These are phyloP conservation scores for Filosporella fistucella DNA, from an alignment of 495 filamentous ascomycete genomes.

Conservation along the genomic window DNA sequence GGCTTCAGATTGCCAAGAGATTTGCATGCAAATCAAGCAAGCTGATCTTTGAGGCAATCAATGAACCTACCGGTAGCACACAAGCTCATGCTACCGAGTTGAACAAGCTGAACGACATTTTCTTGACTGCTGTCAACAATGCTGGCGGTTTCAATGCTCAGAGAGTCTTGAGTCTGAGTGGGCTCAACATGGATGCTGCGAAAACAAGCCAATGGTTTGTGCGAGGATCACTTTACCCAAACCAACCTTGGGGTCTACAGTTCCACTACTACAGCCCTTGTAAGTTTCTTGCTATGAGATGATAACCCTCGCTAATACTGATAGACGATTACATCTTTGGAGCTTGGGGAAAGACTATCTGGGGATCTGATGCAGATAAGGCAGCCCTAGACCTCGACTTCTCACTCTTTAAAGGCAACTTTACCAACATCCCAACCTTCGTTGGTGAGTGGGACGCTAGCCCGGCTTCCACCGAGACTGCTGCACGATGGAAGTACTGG, in stretches of 20 bases:
- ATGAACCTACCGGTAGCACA: conserved; percentile 51
- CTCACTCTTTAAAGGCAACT: conserved; percentile 43
- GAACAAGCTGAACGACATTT: conserved; percentile 54
- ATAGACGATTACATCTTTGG: conserved; percentile 28
- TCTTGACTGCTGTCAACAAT: conserved; percentile 48
- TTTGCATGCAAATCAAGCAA: conserved; percentile 49
- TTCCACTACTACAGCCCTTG: conserved; percentile 62
- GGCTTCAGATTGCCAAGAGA: conserved; percentile 54
- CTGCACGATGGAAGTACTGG: conserved; percentile 53
- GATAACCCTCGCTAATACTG: too few relatives aligned
- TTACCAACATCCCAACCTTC: conserved; percentile 48
- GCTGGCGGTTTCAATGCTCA: conserved; percentile 52
- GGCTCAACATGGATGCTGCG: conserved; percentile 42
- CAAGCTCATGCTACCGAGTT: conserved; percentile 43
- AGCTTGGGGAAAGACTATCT: conserved; percentile 49
- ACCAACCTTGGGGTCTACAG: conserved; percentile 55
- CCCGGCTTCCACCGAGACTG: conserved; percentile 42
- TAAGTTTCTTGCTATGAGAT: too few relatives aligned
- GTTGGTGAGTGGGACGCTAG: conserved; percentile 57
- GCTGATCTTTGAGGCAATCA: conserved; percentile 58
- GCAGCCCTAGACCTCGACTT: conserved; percentile 45
- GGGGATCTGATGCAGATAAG: conserved; percentile 53
- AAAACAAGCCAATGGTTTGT: conserved; percentile 53
- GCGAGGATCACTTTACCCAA: conserved; percentile 40
- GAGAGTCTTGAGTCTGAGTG: conserved; percentile 53